Conservation (phyloP, 495 filamentous ascomycete species). For the Astrothelium subdiscretum region DNA sequence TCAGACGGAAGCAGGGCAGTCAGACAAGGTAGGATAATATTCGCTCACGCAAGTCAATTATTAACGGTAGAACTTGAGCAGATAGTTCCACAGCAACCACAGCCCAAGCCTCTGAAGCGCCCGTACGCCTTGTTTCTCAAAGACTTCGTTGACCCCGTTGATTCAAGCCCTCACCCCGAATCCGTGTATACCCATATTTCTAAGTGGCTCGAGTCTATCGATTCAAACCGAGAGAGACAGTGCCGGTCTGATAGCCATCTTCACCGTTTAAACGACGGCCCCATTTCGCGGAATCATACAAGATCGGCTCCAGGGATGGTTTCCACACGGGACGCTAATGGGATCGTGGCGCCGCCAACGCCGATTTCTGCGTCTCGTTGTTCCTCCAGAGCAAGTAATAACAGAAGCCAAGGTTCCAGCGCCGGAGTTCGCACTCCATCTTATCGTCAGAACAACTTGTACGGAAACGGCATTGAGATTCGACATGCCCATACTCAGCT, state of each 20-base stretch:
- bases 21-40: slow-evolving; percentile 14
- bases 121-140: slow-evolving; percentile 22
- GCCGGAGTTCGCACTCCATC: not conserved
- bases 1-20: slow-evolving; percentile 17
- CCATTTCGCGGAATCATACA: slow-evolving; percentile 6
- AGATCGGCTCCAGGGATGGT: not conserved
- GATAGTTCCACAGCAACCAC: slow-evolving; percentile 19
- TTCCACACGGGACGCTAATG: not conserved
- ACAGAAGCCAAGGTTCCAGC: not conserved
- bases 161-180: slow-evolving; percentile 12
- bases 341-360: not conserved
- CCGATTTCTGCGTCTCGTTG: not conserved
- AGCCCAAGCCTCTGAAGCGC: slow-evolving; percentile 18
- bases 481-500: not conserved
- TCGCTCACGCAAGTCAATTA: not conserved
- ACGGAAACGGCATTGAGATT: not conserved
- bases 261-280: slow-evolving; percentile 14
- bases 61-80: not conserved
- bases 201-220: slow-evolving; percentile 25
- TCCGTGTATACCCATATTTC: slow-evolving; percentile 22
- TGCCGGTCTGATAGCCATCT: slow-evolving; percentile 26
- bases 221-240: slow-evolving; percentile 18
- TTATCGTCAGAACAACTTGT: not conserved
- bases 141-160: slow-evolving; percentile 9
- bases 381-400: not conserved